Evolutionary conservation across 2,329 filamentous ascomycete genomes (phyloP), one percentile per base, ranked within the genome.

Genomic region (Neofusicoccum sp.): DNA sequence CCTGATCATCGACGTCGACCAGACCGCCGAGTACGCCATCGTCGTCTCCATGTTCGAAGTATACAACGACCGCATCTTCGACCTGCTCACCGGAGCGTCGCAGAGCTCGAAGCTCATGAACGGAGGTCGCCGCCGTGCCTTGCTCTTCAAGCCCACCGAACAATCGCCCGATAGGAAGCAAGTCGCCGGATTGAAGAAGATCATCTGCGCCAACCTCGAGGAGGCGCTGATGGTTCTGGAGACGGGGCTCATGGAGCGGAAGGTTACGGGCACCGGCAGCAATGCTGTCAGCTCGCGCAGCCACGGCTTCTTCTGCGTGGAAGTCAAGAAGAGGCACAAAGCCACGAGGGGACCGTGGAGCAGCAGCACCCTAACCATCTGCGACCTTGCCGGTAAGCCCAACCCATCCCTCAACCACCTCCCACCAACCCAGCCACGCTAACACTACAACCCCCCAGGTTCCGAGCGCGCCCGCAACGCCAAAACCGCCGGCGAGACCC

Each of bases 41-140:
- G 80, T 99, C 9, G 83, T 99, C 24, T 96, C 92, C 58, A 99
- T 99, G 93, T 98, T 98, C 75, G 95, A 99, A 74, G 93, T 99
- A 1, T 97, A 99, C 79, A 99, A 99, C 71, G 93, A 99, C 76
- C 88, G 93, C 36, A 98, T 99, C 66, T 98, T 96, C 73, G 95
- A 99, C 69, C 85, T 99, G 0, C 80, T 99, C 1, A 89, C 89
- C 0, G 80, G 82, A 0, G 82, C 84, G 2, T 76, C 80, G 24
- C 83, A 83, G 63, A 83, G 82, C 36, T 81, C 82, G 4, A 88
- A 79, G 63, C 38, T 56, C 36, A 70, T 73, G 51, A 75, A 76
- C 30, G 77, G 75, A 30, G 75, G 79, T n/a, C 79, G 80, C 63
- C 86, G 95, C n/a, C 86, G 93, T 30, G 87, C 91, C 0, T 78